These are phyloP conservation scores for Colletotrichum gigasporum DNA, from an alignment of 2,329 filamentous ascomycete species.

Conservation along the genomic window DNA sequence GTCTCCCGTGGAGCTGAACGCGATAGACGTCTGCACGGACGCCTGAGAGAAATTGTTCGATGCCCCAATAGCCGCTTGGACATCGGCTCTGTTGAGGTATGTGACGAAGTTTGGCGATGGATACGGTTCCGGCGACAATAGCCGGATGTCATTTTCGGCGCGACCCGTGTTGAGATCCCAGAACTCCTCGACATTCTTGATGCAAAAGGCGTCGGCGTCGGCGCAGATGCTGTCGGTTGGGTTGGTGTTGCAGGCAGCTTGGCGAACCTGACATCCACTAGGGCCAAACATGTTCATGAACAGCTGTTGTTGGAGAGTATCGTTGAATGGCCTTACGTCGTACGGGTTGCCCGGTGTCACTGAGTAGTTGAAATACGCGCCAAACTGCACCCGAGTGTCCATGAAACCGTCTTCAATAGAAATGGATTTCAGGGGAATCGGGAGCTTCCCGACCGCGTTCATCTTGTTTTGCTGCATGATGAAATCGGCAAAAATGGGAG, in stretches of 20 bases:
- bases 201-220: slow-evolving; percentile 3
- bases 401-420: slow-evolving; percentile 24
- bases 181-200: neutral
- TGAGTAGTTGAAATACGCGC: slow-evolving; percentile 21
- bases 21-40: slow-evolving; percentile 6
- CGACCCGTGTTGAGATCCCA: slow-evolving; percentile 9
- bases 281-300: slow-evolving; percentile 2
- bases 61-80: slow-evolving; percentile 12
- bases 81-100: slow-evolving; percentile 19
- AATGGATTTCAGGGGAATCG: slow-evolving; percentile 6
- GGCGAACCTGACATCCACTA: slow-evolving; percentile 5
- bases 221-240: slow-evolving; percentile 5
- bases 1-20: slow-evolving; percentile 10
- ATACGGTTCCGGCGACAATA: neutral
- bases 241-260: neutral
- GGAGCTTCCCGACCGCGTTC: neutral
- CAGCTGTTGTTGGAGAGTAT: slow-evolving; percentile 6
- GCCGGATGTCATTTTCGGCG: slow-evolving; percentile 11
- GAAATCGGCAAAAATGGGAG: slow-evolving; percentile 9
- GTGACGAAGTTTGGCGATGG: neutral
- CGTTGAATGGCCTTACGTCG: slow-evolving; percentile 7
- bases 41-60: slow-evolving; percentile 7
- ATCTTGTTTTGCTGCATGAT: slow-evolving; percentile 10
- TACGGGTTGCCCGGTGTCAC: slow-evolving; percentile 6
- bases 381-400: slow-evolving; percentile 20